Evolutionary conservation across 1,284 basidiomycete genomes (phyloP).

Genomic region (Boletellus dicymbophilus): DNA sequence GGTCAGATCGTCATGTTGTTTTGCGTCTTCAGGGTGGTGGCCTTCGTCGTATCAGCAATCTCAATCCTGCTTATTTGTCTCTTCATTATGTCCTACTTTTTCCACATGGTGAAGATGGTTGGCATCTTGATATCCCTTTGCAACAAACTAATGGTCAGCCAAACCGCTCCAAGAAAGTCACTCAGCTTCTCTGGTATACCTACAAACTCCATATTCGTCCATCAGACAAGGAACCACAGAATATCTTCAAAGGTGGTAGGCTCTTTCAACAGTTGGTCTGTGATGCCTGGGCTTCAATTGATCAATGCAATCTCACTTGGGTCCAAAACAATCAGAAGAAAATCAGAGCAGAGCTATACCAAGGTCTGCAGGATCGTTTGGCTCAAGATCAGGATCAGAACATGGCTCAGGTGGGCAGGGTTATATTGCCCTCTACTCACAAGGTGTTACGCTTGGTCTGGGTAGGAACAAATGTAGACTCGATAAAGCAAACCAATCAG

Average conservation of each 20-base stretch:
- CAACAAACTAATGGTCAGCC: background rate
- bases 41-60: slow-evolving; percentile 32
- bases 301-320: slow-evolving; percentile 33
- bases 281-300: slow-evolving; percentile 36
- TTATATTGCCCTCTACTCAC: slow-evolving; percentile 5
- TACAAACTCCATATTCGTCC: slow-evolving; percentile 7
- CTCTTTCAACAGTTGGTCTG: slow-evolving; percentile 44
- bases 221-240: too few relatives aligned
- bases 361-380: slow-evolving; percentile 7
- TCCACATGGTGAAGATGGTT: too few relatives aligned
- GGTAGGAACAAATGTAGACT: too few relatives aligned
- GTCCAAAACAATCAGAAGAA: slow-evolving; percentile 35
- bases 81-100: slow-evolving; percentile 42
- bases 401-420: slow-evolving; percentile 1
- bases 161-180: slow-evolving; percentile 11
- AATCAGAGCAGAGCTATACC: slow-evolving; percentile 36
- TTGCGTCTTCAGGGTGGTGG: background rate
- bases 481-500: too few relatives aligned
- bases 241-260: too few relatives aligned
- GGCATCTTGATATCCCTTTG: slow-evolving; percentile 26
- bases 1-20: background rate
- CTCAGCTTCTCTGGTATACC: slow-evolving; percentile 16
- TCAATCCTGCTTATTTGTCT: slow-evolving; percentile 36
- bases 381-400: background rate
- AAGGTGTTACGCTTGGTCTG: too few relatives aligned